A percentile compares a stretch with the other conserved stretches of the same genome.
phyloP scores from a whole-genome alignment of 2,329 filamentous ascomycete species.

The Colletotrichum viniferum region DNA sequence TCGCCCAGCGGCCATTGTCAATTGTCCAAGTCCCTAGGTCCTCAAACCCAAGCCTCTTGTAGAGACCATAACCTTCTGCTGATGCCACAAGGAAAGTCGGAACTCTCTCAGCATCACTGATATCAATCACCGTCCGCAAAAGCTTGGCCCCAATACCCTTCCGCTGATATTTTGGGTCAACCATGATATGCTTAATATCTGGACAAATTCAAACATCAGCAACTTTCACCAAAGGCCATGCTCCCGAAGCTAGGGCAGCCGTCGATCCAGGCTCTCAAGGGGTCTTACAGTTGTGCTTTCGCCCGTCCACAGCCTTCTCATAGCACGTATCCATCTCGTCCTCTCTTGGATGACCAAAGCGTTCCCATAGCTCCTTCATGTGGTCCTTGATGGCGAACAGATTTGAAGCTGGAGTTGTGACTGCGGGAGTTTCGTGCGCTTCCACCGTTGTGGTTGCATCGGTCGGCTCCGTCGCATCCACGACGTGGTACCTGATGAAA shows the following conservation, averaged over 20 bases:
- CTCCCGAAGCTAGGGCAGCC: neutral
- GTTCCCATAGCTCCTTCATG: conserved; percentile 25
- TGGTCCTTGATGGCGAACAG: conserved; percentile 20
- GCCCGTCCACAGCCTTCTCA: conserved; percentile 18
- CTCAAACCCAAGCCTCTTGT: conserved; percentile 22
- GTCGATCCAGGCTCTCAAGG: neutral
- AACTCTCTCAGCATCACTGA: conserved; percentile 11
- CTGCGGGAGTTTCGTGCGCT: neutral
- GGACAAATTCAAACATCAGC: neutral
- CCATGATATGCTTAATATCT: conserved; percentile 27
- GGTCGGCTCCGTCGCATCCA: neutral
- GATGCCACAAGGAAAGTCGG: conserved; percentile 24
- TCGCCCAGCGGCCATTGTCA: conserved; percentile 23
- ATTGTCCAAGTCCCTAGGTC: conserved; percentile 22
- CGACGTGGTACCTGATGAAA: conserved; percentile 14
- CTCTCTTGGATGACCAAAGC: conserved; percentile 19
- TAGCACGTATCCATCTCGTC: conserved; percentile 25
- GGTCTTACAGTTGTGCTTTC: conserved; percentile 23
- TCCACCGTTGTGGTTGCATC: neutral
- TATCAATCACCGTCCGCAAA: conserved; percentile 5
- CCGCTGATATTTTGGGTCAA: conserved; percentile 25
- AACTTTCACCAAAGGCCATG: neutral
- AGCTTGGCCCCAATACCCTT: conserved; percentile 22
- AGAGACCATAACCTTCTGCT: conserved; percentile 23
- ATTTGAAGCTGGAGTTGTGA: neutral